Conservation (phyloP, 495 filamentous ascomycete species). For the Saxophila tyrrhenica region DNA sequence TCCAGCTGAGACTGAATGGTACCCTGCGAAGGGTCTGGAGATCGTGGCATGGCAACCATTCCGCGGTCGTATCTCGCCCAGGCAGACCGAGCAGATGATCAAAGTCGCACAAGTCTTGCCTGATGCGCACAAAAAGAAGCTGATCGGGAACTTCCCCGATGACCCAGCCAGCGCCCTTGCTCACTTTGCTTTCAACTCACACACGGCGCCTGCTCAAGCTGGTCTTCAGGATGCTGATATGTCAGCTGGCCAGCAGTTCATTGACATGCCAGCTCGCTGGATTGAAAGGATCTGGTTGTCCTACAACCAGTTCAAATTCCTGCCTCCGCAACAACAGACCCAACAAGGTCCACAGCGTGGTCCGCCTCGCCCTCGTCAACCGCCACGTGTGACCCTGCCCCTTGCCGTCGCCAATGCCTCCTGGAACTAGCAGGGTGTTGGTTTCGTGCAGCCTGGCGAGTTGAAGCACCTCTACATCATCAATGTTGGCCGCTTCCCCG, state of each 20-base stretch:
- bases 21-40: neutral
- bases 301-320: neutral
- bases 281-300: neutral
- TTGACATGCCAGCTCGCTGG: neutral
- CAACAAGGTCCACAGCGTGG: too few relatives aligned
- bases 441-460: neutral
- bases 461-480: neutral
- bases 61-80: neutral
- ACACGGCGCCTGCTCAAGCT: neutral
- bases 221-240: neutral
- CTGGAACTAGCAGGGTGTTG: neutral
- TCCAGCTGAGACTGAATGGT: neutral
- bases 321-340: neutral
- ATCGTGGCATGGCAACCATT: neutral
- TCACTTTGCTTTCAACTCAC: neutral
- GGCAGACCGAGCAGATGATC: neutral
- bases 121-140: neutral
- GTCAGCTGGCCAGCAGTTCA: neutral
- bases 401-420: slow-evolving; percentile 1
- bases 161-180: neutral
- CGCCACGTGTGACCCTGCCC: too few relatives aligned
- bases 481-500: neutral
- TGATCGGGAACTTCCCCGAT: neutral
- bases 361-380: too few relatives aligned
- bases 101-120: neutral